phyloP scores from a whole-genome alignment of 140 eudicot genomes.

The Cichorium intybus region DNA sequence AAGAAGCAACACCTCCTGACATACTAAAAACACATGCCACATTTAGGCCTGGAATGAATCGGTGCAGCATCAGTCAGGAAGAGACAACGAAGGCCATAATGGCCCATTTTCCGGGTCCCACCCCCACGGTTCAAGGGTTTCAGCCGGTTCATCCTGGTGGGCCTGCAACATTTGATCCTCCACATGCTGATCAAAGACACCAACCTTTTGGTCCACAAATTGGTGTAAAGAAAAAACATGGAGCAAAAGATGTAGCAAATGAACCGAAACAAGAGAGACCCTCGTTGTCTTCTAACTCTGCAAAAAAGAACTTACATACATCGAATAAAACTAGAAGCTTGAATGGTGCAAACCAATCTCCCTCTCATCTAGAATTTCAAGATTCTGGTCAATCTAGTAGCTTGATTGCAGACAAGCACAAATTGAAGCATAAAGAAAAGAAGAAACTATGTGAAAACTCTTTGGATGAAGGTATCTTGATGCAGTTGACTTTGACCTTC shows the following conservation, averaged over 20 bases:
- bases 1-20: no score
- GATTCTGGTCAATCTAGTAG: constrained; percentile 50
- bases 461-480: constrained; percentile 64
- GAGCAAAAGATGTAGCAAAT: constrained; percentile 40
- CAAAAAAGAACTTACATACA: constrained; percentile 46
- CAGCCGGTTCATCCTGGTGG: constrained; percentile 33
- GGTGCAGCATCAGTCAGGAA: constrained; percentile 75
- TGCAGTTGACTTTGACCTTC: neutral
- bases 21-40: constrained; percentile 12
- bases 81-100: constrained; percentile 65
- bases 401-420: constrained; percentile 43
- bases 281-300: constrained; percentile 40
- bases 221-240: constrained; percentile 58
- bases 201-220: constrained; percentile 41
- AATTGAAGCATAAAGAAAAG: constrained; percentile 44
- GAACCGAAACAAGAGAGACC: constrained; percentile 43
- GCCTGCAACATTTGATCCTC: constrained; percentile 27
- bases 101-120: constrained; percentile 46
- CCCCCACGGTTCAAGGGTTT: constrained; percentile 31
- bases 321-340: constrained; percentile 45
- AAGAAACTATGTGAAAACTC: constrained; percentile 30
- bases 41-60: constrained; percentile 90
- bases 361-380: constrained; percentile 42
- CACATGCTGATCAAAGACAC: constrained; percentile 29
- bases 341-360: constrained; percentile 43